Conservation (phyloP, 345 rosid species). For the Tarenaya hassleriana region DNA sequence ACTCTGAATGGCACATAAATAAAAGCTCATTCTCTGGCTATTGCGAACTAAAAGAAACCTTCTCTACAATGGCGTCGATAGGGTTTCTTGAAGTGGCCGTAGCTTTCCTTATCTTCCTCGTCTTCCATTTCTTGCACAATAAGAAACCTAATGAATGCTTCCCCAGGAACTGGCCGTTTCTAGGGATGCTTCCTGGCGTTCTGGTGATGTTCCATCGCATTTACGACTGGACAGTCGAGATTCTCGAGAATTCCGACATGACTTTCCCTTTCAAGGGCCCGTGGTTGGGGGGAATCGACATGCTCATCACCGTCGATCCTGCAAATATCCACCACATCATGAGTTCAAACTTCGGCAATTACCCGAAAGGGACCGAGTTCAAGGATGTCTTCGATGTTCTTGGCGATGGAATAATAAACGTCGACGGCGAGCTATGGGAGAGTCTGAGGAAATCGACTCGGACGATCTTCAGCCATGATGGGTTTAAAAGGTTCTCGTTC, state of each 20-base stretch:
- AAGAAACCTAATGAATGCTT: slow-evolving; percentile 3
- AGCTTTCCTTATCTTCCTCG: slow-evolving; percentile 5
- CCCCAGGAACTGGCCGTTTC: slow-evolving; percentile 21
- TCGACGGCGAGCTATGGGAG: slow-evolving; percentile 23
- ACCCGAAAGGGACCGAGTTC: slow-evolving; percentile 27
- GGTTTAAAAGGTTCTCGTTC: slow-evolving; percentile 7
- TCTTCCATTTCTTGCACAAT: neutral
- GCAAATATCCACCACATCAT: slow-evolving; percentile 28
- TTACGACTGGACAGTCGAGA: slow-evolving; percentile 5
- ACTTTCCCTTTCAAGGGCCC: slow-evolving; percentile 18
- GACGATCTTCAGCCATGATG: neutral
- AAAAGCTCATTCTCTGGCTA: no score
- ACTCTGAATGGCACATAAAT: no score
- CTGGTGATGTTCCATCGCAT: slow-evolving; percentile 9
- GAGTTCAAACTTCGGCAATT: slow-evolving; percentile 30
- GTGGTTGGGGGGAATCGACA: slow-evolving; percentile 7
- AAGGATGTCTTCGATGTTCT: slow-evolving; percentile 22
- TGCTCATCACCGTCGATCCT: slow-evolving; percentile 22
- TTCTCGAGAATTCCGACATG: neutral
- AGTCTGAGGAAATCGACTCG: slow-evolving; percentile 16
- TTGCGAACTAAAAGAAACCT: neutral
- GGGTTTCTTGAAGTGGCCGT: neutral
- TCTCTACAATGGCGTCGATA: neutral
- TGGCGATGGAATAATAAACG: slow-evolving; percentile 27
- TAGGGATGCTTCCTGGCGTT: slow-evolving; percentile 25